Conservation (phyloP, 306 rosid genomes). For the Fragaria ananassa region DNA sequence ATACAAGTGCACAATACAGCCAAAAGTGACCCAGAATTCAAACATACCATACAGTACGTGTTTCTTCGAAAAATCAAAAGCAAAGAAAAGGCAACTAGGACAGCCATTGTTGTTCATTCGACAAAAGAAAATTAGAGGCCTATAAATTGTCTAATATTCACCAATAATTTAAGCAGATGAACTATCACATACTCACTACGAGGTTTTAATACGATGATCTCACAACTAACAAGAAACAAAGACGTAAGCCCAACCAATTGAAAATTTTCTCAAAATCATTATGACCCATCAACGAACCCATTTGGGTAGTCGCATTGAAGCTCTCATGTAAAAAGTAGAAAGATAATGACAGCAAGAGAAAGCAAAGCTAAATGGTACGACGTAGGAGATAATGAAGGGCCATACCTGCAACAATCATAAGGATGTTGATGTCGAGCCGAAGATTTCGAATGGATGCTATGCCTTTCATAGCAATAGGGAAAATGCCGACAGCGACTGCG, state of each 20-base stretch:
- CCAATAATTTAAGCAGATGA: too few species aligned
- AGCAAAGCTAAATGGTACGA: neutral
- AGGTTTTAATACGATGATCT: too few species aligned
- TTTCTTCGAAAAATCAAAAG: too few species aligned
- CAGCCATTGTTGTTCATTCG: too few species aligned
- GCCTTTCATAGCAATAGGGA: slow-evolving; percentile 53
- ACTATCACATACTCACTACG: too few species aligned
- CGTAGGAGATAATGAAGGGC: neutral
- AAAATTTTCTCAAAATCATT: neutral
- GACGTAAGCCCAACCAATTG: neutral
- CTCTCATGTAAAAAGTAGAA: neutral
- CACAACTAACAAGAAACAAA: neutral
- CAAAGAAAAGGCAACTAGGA: too few species aligned
- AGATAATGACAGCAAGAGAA: neutral
- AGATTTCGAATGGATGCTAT: slow-evolving; percentile 44
- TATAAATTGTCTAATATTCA: too few species aligned
- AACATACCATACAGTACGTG: neutral
- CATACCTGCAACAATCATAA: slow-evolving; percentile 71
- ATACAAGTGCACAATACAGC: neutral
- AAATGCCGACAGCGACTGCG: slow-evolving; percentile 58
- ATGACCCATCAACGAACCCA: neutral
- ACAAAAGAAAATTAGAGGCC: too few species aligned
- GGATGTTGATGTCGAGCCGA: slow-evolving; percentile 75
- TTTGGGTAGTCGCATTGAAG: neutral
- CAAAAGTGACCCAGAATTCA: neutral